Evolutionary conservation across 164 flowering plant genomes (phyloP), one percentile per base, ranked within the genome.

Genomic region (Chimonanthus salicifolius): DNA sequence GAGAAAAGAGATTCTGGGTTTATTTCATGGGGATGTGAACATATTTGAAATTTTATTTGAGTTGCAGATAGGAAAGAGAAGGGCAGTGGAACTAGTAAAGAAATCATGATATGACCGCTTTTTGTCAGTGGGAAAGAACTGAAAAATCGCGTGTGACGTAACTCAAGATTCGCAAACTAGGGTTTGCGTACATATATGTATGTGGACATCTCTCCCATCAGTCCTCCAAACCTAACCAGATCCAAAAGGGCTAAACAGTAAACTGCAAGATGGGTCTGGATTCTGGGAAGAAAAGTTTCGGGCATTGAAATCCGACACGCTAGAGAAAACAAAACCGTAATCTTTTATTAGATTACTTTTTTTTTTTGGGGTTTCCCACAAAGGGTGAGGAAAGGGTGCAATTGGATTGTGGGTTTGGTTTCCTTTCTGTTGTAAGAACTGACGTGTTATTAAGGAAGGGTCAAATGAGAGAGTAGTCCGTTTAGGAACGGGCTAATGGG

Each of bases 121-220:
- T 73, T 18, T 69, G 79, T 77, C 80, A 71, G 78, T 45, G n/a
- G 9, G 16, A 9, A 45, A 16, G 45, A 66, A 74, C 74, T 58
- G 80, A 72, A 77, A 80, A 62, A 80, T 78, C 80, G 48, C 49
- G 46, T 79, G 79, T 81, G 85, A 83, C 80, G 78, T 81, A 82
- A 83, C 82, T 74, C 74, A 79, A 81, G 84, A 85, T 78, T 83
- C 76, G 50, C 33, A 62, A 71, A 51, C 62, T 16, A 13, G 66
- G 70, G 69, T 65, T 54, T 71, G 68, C 58, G 65, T 49, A 18
- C 64, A 67, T 21, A 11, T 71, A 51, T 21, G 47, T 0, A 64
- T 8, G 44, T 64, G 51, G 11, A 16, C 5, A n/a, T 10, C n/a
- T 49, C 66, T 62, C 73, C 71, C 60, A 48, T 21, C 51, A n/a